Evolutionary conservation across 805 yeast genomes (phyloP).

Genomic region (Lipomyces orientalis): DNA sequence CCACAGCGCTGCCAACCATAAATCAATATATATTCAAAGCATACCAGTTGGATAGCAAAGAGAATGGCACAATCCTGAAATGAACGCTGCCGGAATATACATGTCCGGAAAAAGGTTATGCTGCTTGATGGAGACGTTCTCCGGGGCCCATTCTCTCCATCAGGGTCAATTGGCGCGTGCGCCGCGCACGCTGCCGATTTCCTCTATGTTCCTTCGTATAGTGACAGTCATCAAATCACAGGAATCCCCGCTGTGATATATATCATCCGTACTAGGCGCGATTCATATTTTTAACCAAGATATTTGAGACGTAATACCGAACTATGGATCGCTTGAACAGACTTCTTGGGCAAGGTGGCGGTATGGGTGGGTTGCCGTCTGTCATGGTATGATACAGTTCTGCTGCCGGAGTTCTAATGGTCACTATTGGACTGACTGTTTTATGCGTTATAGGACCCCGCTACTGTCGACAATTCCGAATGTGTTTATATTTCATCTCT

Average conservation of each 20-base stretch:
- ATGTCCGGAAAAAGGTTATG: background rate
- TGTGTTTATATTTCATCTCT: constrained; percentile 95
- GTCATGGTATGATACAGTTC: constrained; percentile 14
- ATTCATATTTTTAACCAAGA: background rate
- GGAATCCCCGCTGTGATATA: background rate
- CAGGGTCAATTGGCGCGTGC: too few species aligned
- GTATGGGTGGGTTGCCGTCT: constrained; percentile 30
- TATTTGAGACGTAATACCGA: background rate
- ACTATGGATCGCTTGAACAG: constrained; percentile 34
- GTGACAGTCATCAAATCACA: background rate
- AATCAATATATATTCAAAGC: background rate
- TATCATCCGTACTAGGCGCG: background rate
- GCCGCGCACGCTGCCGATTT: background rate
- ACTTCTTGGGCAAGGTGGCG: constrained; percentile 31
- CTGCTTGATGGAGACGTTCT: too few species aligned
- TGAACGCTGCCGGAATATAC: background rate
- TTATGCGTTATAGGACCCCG: constrained; percentile 30
- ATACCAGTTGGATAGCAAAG: background rate
- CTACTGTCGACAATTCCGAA: constrained; percentile 77
- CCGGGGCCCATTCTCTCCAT: too few species aligned
- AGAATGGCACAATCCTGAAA: background rate
- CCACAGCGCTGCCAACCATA: background rate
- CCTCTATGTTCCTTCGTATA: background rate
- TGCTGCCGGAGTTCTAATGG: background rate
- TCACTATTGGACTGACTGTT: background rate